Conservation (phyloP, 768 basidiomycete genomes). For the Hortiboletus campestris region DNA sequence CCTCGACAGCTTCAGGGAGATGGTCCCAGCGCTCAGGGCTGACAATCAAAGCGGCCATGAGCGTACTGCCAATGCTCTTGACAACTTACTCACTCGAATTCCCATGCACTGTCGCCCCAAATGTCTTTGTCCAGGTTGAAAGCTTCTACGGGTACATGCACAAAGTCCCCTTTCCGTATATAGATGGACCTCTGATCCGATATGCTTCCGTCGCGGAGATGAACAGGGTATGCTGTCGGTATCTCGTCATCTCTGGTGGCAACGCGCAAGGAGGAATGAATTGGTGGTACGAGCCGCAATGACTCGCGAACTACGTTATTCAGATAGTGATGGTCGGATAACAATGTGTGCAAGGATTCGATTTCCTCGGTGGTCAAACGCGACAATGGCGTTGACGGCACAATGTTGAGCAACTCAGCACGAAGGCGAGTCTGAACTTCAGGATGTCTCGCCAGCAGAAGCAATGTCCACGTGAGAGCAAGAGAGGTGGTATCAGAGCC, state of each 20-base stretch:
- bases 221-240: conserved; percentile 66
- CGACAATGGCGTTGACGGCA: conserved; percentile 40
- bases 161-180: conserved; percentile 66
- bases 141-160: conserved; percentile 78
- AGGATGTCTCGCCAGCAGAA: conserved; percentile 67
- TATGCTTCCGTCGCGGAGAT: conserved; percentile 45
- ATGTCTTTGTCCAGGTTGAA: conserved; percentile 75
- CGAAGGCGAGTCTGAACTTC: conserved; percentile 69
- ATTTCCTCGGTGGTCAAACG: conserved; percentile 62
- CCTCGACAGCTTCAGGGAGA: conserved; percentile 64
- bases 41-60: not conserved
- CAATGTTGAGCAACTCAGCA: conserved; percentile 55
- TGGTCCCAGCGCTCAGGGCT: conserved; percentile 84
- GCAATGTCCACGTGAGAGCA: conserved; percentile 81
- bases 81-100: conserved; percentile 59
- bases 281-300: conserved; percentile 74
- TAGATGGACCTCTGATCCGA: conserved; percentile 42
- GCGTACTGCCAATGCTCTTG: not conserved
- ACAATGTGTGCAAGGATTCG: conserved; percentile 50
- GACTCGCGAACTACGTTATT: conserved; percentile 76
- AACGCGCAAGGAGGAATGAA: conserved; percentile 78
- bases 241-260: conserved; percentile 77
- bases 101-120: conserved; percentile 82
- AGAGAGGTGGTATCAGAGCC: conserved; percentile 88
- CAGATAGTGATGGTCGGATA: conserved; percentile 67